Evolutionary conservation across 2,329 filamentous ascomycete species (phyloP), one percentile per base, ranked within the genome.

Genomic region (Diaporthe ampelina): DNA sequence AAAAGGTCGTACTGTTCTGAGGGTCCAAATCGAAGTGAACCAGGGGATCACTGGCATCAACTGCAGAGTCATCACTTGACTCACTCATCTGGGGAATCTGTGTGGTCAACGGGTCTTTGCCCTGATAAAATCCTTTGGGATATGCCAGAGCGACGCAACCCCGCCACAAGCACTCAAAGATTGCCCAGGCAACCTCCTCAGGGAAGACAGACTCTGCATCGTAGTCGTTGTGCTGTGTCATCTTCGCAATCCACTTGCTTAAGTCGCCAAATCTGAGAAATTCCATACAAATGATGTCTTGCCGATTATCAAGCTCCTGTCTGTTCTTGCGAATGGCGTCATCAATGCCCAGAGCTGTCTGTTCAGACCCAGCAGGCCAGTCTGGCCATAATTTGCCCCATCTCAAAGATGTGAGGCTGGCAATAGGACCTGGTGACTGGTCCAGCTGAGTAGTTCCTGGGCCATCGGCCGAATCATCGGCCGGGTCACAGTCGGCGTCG

Each of bases 91-190:
- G 29, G 9, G 70, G 58, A 4, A 63, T 52, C 40, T 72, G 70
- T 1, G 40, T 57, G 52, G 43, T 57, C 29, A n/a, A 35, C 19
- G 68, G 68, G 17, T 72, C 67, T 26, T 29, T 63, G 4, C 45
- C 43, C 32, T 50, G 56, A 24, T 61, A 26, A n/a, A 52, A 72
- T 6, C 56, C 70, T 13, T n/a, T 15, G 10, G 70, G 70, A 35
- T 65, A 21, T 8, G 70, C 70, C 57, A 72, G 13, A 3, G 70
- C 70, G 35, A 72, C 11, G 8, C 70, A 63, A 4, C 70, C 70
- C 10, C 58, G 32, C 40, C 48, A 72, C 17, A 72, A 48, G 35
- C 70, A 72, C n/a, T 72, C 70, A 17, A 72, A 72, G 24, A 72
- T 37, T 17, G 43, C 10, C 70, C 70, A 72, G 15, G 58, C 37